phyloP scores from a whole-genome alignment of 2,329 filamentous ascomycete genomes.

The Lachnellula arida region DNA sequence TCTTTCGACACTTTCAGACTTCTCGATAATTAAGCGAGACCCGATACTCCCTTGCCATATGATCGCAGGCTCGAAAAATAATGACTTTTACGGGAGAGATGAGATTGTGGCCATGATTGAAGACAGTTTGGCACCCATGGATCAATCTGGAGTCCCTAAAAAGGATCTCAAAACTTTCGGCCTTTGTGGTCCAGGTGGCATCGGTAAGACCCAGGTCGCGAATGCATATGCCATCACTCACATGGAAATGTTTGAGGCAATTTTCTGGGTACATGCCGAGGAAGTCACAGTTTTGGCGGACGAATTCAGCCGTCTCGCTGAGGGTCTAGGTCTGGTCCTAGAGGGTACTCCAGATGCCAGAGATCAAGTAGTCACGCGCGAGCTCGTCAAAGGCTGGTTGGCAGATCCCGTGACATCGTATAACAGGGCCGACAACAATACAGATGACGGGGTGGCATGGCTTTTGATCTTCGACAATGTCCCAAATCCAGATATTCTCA shows the following conservation, averaged over 20 bases:
- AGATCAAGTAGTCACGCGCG: constrained; percentile 6
- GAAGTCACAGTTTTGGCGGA: constrained; percentile 25
- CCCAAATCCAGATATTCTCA: constrained; percentile 22
- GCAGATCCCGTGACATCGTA: constrained; percentile 1
- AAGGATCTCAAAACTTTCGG: too few relatives aligned
- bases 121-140: too few relatives aligned
- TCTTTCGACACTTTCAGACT: too few relatives aligned
- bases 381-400: constrained; percentile 13
- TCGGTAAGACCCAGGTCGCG: constrained; percentile 30
- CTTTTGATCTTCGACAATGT: constrained; percentile 28
- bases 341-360: constrained; percentile 21
- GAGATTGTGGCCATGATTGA: too few relatives aligned
- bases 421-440: neutral
- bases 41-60: too few relatives aligned
- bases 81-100: too few relatives aligned
- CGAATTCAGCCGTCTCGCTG: constrained; percentile 23
- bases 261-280: constrained; percentile 33
- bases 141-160: too few relatives aligned
- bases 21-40: too few relatives aligned
- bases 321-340: constrained; percentile 23
- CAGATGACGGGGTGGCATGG: constrained; percentile 8
- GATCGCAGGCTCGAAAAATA: too few relatives aligned
- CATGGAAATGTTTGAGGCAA: constrained; percentile 27
- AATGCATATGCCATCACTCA: constrained; percentile 23
- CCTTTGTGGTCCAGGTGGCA: constrained; percentile 24